phyloP scores from a whole-genome alignment of 805 yeast species.

The Nakazawaea ambrosiae region DNA sequence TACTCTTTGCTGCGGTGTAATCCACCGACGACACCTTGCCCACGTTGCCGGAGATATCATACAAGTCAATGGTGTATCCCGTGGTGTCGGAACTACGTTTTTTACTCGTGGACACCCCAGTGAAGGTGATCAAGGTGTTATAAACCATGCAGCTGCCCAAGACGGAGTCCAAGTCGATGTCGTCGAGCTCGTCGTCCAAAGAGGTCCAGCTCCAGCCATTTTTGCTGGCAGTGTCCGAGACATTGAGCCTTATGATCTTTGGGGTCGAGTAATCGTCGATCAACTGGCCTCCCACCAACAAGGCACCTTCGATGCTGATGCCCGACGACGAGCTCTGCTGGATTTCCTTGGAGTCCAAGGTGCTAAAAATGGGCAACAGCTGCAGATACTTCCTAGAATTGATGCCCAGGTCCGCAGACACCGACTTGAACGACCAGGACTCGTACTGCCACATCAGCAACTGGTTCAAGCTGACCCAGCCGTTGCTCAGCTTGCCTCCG shows the following conservation, averaged over 20 bases:
- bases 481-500: constrained; percentile 57
- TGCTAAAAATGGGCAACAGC: constrained; percentile 45
- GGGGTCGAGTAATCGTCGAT: constrained; percentile 34
- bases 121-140: constrained; percentile 40
- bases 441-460: constrained; percentile 65
- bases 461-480: constrained; percentile 72
- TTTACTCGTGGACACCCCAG: not conserved
- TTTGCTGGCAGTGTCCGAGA: constrained; percentile 24
- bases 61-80: constrained; percentile 32
- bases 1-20: constrained; percentile 10
- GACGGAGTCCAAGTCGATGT: constrained; percentile 21
- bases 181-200: constrained; percentile 19
- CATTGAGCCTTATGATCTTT: constrained; percentile 29
- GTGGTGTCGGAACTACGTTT: constrained; percentile 16
- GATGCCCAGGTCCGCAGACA: constrained; percentile 27
- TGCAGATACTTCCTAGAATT: constrained; percentile 49
- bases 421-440: constrained; percentile 57
- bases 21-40: constrained; percentile 24
- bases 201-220: constrained; percentile 37
- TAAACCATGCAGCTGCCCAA: constrained; percentile 48
- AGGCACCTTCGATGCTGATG: constrained; percentile 30
- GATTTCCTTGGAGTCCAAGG: constrained; percentile 21
- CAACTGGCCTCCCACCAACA: constrained; percentile 59
- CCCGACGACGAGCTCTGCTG: no score
- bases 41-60: constrained; percentile 28